phyloP scores from a whole-genome alignment of 1,139 yeast species.

The Candida sanyaensis region DNA sequence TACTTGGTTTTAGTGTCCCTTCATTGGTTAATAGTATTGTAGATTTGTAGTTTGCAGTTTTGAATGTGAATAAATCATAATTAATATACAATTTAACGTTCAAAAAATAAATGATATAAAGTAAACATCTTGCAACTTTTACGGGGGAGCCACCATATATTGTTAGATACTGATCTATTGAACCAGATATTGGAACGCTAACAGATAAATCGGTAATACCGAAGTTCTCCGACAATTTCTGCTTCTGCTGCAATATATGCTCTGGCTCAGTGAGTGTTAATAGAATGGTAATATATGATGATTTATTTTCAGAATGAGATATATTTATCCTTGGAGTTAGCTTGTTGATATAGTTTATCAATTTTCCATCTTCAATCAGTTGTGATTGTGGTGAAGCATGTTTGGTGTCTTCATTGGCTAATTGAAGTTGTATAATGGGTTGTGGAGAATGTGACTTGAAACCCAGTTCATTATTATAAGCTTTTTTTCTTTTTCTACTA shows the following conservation, averaged over 20 bases:
- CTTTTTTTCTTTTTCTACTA: conserved; percentile 5
- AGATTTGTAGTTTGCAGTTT: conserved; percentile 29
- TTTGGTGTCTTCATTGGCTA: conserved; percentile 1
- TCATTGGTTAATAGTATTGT: conserved; percentile 9
- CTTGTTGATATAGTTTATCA: conserved; percentile 12
- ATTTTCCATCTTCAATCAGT: conserved; percentile 11
- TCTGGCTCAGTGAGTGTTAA: conserved; percentile 30
- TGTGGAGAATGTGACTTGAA: conserved; percentile 2
- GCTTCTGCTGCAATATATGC: conserved; percentile 2
- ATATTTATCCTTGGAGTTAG: conserved; percentile 7
- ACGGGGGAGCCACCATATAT: conserved; percentile 25
- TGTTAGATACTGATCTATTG: conserved; percentile 29
- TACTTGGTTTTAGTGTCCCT: background rate
- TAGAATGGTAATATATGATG: conserved; percentile 17
- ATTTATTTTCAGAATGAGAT: background rate
- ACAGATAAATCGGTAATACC: conserved; percentile 21
- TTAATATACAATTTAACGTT: conserved; percentile 27
- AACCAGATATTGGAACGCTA: conserved; percentile 24
- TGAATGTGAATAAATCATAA: conserved; percentile 27
- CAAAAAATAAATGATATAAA: conserved; percentile 23
- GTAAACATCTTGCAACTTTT: conserved; percentile 23
- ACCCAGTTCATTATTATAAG: background rate
- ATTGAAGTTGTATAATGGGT: background rate
- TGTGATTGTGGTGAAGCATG: background rate
- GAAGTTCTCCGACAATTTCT: conserved; percentile 19